A percentile compares a stretch with the other conserved stretches of the same genome.
Conservation (phyloP, 768 basidiomycete species). For the Suillus tomentosus region DNA sequence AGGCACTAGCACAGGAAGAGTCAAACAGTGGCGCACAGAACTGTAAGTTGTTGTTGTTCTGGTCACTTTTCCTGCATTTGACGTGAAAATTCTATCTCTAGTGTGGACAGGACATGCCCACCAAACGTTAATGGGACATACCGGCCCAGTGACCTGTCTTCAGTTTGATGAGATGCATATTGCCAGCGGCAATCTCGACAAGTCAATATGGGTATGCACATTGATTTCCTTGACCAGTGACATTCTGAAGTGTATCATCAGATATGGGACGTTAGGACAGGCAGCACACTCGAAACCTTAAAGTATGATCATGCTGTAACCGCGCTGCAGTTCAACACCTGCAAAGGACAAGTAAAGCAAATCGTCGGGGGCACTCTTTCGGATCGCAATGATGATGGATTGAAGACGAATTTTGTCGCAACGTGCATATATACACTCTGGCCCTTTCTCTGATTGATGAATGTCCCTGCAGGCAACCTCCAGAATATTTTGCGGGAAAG, state of each 20-base stretch:
- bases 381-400: constrained; percentile 53
- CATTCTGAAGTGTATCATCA: constrained; percentile 31
- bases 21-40: too few relatives aligned
- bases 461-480: constrained; percentile 57
- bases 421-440: constrained; percentile 50
- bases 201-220: constrained; percentile 76
- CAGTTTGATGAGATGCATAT: constrained; percentile 97
- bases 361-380: constrained; percentile 95
- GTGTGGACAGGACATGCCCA: constrained; percentile 99
- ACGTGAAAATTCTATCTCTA: constrained; percentile 32
- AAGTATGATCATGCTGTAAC: constrained; percentile 91
- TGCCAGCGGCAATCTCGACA: constrained; percentile 91
- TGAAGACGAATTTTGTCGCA: constrained; percentile 91
- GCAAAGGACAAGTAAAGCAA: constrained; percentile 96
- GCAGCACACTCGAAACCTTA: constrained; percentile 84
- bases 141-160: constrained; percentile 88
- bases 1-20: too few relatives aligned
- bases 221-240: constrained; percentile 2
- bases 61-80: constrained; percentile 7
- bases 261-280: constrained; percentile 97
- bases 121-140: constrained; percentile 90
- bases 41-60: too few relatives aligned
- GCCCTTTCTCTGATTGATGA: neutral
- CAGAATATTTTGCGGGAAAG: constrained; percentile 77
- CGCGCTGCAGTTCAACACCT: constrained; percentile 88